These are phyloP conservation scores for Corylus americana DNA, from an alignment of 306 rosid species.

Conservation along the genomic window DNA sequence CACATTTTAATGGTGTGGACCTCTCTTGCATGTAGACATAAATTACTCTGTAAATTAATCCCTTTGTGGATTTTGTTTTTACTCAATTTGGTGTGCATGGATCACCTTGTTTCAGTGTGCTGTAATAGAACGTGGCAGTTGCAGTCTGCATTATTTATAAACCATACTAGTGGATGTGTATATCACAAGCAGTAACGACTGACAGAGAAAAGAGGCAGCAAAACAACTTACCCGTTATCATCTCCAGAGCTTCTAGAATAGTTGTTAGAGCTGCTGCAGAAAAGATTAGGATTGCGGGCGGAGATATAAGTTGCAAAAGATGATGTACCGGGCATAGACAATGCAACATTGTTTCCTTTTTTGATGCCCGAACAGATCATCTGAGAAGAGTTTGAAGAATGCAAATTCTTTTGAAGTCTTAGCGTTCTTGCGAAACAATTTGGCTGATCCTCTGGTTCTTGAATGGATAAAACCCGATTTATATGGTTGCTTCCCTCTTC, in stretches of 20 bases:
- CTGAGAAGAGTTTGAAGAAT: slow-evolving; percentile 42
- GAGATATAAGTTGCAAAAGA: slow-evolving; percentile 40
- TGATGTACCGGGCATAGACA: slow-evolving; percentile 39
- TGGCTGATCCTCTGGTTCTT: slow-evolving; percentile 42
- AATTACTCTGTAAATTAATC: background rate
- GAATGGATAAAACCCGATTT: slow-evolving; percentile 34
- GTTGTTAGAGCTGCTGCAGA: slow-evolving; percentile 31
- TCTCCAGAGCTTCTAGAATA: slow-evolving; percentile 27
- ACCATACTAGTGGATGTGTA: background rate
- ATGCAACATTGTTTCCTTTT: slow-evolving; percentile 34
- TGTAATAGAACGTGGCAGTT: slow-evolving; percentile 7
- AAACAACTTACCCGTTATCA: slow-evolving; percentile 35
- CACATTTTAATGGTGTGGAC: background rate
- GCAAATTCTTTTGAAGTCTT: slow-evolving; percentile 47
- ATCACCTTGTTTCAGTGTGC: background rate
- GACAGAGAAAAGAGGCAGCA: slow-evolving; percentile 10
- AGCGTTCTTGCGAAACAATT: slow-evolving; percentile 58
- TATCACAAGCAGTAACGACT: slow-evolving; percentile 3
- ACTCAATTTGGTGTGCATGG: background rate
- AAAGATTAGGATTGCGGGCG: slow-evolving; percentile 32
- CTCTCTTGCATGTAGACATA: background rate
- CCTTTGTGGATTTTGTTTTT: background rate
- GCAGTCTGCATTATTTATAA: slow-evolving; percentile 5
- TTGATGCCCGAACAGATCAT: slow-evolving; percentile 28
- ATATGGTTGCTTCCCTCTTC: slow-evolving; percentile 39